These are phyloP conservation scores for Viola odorata DNA, from an alignment of 345 rosid genomes.

Conservation along the genomic window DNA sequence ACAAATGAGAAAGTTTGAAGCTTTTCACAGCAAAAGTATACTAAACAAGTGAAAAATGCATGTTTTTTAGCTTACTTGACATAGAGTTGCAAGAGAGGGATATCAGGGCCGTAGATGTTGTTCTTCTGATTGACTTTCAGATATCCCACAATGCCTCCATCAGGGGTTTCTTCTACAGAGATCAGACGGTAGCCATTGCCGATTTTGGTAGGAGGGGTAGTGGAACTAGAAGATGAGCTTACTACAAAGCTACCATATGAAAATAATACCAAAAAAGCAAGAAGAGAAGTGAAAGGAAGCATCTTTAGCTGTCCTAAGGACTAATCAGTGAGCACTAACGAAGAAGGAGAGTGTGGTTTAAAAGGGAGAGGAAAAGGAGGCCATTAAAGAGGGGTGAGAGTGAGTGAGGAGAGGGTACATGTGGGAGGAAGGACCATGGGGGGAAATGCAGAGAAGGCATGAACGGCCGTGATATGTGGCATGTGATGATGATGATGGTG, in stretches of 20 bases:
- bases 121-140: slow-evolving; percentile 77
- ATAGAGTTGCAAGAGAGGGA: slow-evolving; percentile 62
- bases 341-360: neutral
- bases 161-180: slow-evolving; percentile 66
- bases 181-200: slow-evolving; percentile 87
- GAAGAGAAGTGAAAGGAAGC: slow-evolving; percentile 18
- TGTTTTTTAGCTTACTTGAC: slow-evolving; percentile 73
- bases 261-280: slow-evolving; percentile 28
- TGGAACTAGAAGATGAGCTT: slow-evolving; percentile 16
- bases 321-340: neutral
- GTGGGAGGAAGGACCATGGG: slow-evolving; percentile 8
- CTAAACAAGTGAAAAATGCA: neutral
- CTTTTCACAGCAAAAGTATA: neutral
- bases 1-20: neutral
- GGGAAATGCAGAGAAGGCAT: neutral
- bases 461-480: neutral
- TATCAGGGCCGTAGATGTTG: slow-evolving; percentile 77
- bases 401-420: neutral
- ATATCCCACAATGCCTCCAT: slow-evolving; percentile 65
- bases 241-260: slow-evolving; percentile 15
- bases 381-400: neutral
- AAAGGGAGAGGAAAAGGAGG: neutral
- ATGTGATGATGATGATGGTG: slow-evolving; percentile 16
- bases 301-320: neutral
- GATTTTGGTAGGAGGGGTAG: slow-evolving; percentile 37